Evolutionary conservation across 768 basidiomycete genomes (phyloP).

Genomic region (Lanmaoa pseudosensibilis): DNA sequence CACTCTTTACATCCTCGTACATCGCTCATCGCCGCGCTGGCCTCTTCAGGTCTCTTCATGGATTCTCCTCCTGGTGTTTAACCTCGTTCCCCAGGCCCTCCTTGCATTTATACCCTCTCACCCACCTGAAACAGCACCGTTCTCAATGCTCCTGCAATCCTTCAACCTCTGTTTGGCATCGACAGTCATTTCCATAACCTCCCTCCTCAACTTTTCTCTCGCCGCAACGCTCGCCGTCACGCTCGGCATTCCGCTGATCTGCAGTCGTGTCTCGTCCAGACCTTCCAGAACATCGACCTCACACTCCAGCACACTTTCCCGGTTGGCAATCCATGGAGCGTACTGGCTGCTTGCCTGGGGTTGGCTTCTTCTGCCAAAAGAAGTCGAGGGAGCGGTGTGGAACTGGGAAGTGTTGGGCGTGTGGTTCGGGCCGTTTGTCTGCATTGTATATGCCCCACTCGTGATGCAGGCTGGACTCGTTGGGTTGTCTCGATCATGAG

Average conservation of each 20-base stretch:
- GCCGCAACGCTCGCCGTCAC: constrained; percentile 68
- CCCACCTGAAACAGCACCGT: constrained; percentile 35
- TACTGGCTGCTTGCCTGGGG: constrained; percentile 55
- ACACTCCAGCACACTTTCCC: constrained; percentile 27
- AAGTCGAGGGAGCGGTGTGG: constrained; percentile 56
- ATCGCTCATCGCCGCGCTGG: constrained; percentile 17
- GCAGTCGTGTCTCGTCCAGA: constrained; percentile 37
- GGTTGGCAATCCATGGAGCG: constrained; percentile 19
- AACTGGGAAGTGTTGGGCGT: constrained; percentile 78
- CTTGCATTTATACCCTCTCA: constrained; percentile 30
- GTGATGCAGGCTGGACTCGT: constrained; percentile 69
- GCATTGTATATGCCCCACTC: constrained; percentile 75
- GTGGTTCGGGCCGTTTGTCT: constrained; percentile 84
- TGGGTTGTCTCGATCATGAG: constrained; percentile 33
- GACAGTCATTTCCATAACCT: constrained; percentile 79
- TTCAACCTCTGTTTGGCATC: constrained; percentile 83
- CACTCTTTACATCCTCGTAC: background rate
- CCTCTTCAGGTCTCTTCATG: constrained; percentile 31
- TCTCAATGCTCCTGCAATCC: constrained; percentile 58
- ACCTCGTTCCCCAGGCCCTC: constrained; percentile 35
- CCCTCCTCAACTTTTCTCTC: constrained; percentile 91
- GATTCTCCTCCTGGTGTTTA: constrained; percentile 31
- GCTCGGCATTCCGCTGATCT: constrained; percentile 65
- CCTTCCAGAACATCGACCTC: constrained; percentile 13
- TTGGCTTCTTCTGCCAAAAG: constrained; percentile 52